A percentile compares a stretch with the other conserved stretches of the same genome.
phyloP scores from a whole-genome alignment of 2,329 filamentous ascomycete species.

The Fusarium pininemorale region DNA sequence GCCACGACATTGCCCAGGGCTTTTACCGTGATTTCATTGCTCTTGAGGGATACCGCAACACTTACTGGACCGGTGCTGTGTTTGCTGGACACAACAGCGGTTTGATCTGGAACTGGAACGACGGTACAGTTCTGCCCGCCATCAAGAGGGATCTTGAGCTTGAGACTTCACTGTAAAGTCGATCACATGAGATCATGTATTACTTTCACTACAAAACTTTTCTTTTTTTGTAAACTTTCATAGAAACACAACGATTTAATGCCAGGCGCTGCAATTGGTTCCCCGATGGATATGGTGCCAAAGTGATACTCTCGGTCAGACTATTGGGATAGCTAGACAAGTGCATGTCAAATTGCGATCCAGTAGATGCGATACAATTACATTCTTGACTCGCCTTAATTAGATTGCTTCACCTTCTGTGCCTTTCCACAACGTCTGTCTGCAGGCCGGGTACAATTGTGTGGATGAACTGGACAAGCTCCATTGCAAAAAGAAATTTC shows the following conservation, averaged over 20 bases:
- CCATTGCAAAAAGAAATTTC: not conserved
- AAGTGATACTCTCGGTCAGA: not conserved
- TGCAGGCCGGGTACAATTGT: too few relatives aligned
- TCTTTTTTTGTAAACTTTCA: not conserved
- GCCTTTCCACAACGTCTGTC: too few relatives aligned
- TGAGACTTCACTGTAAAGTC: not conserved
- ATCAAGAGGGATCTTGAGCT: slow-evolving; percentile 30
- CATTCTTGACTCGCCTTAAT: rapidly evolving
- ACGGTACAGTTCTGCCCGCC: slow-evolving; percentile 20
- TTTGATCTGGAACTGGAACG: slow-evolving; percentile 34
- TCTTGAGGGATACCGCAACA: slow-evolving; percentile 22
- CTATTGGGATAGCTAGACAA: not conserved
- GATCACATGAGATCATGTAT: not conserved
- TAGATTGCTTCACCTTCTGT: not conserved
- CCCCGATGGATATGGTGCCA: not conserved
- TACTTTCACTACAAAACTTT: not conserved
- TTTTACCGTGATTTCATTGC: slow-evolving; percentile 24
- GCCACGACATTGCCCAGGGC: not conserved
- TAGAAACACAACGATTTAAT: not conserved
- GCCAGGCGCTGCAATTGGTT: not conserved
- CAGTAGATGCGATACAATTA: rapidly evolving
- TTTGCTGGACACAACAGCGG: slow-evolving; percentile 37
- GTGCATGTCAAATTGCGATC: rapidly evolving
- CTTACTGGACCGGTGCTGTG: slow-evolving; percentile 34
- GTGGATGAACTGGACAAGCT: not conserved